Evolutionary conservation across 2,329 filamentous ascomycete species (phyloP), one percentile per base, ranked within the genome.

Genomic region (Penicillium aurantiogriseum): DNA sequence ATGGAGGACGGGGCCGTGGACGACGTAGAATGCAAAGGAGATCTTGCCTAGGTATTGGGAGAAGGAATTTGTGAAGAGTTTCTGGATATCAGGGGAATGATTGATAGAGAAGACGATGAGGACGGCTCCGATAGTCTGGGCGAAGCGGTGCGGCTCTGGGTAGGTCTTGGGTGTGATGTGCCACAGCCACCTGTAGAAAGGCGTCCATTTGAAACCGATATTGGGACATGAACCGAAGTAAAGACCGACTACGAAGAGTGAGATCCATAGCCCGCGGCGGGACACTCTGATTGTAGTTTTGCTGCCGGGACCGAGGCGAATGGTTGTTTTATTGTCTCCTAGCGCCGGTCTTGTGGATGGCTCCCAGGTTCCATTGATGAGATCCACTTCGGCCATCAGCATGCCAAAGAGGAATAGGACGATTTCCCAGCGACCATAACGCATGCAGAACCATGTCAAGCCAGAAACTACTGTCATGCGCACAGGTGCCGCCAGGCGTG

Each of bases 11-110:
- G 76, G 77, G 1, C 77, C 76, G 51, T 81, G 79, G 25, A 80
- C 76, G 47, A 80, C 73, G 54, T 80, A 81, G 42, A 81, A 74
- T 2, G 76, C 76, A 59, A 77, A 81, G 3, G 76, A 79, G 56
- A 80, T 77, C 46, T 76, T 77, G 56, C 79, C 79, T 13, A 81
- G 65, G 57, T 81, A 80, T 55, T 77, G 77, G 17, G 76, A 75
- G 5, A 79, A 39, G 0, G 68, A 66, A 50, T 74, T 74, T 35
- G 69, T 73, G 63, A 80, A 77, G 23, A 79, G 64, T 48, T 69
- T 70, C 51, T 79, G 76, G 39, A 80, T 69, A 11, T 71, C 69
- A 10, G 67, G 69, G 23, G 74, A 74, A 46, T 74, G 74, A 54
- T 76, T 76, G 56, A 77, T 76, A 51, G 72, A 73, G 59, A 71